These are phyloP conservation scores for Shiraia sp. DNA, from an alignment of 2,329 filamentous ascomycete genomes.

Conservation along the genomic window DNA sequence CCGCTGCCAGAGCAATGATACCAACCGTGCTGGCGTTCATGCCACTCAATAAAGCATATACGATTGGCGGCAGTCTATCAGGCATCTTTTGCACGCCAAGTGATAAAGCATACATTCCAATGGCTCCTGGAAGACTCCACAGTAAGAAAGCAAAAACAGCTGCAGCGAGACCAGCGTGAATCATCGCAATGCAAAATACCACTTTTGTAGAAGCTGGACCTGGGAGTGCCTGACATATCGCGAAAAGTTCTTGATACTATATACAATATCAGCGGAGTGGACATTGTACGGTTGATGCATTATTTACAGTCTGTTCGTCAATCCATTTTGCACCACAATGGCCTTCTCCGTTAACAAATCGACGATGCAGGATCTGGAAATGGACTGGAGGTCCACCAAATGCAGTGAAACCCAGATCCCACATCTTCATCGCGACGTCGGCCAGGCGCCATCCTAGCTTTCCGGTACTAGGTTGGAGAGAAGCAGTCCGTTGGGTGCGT, in stretches of 20 bases:
- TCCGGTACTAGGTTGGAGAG: conserved; percentile 22
- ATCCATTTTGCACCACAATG: conserved; percentile 63
- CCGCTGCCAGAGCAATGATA: conserved; percentile 70
- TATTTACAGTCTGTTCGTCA: conserved; percentile 66
- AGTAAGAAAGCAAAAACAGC: conserved; percentile 64
- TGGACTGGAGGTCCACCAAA: conserved; percentile 72
- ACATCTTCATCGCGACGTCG: conserved; percentile 43
- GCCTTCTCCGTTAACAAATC: conserved; percentile 60
- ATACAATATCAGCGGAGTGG: not conserved
- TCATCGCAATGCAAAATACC: conserved; percentile 68
- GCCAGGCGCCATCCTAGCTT: conserved; percentile 26
- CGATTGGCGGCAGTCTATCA: conserved; percentile 61
- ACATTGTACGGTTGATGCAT: not conserved
- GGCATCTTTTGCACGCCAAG: conserved; percentile 66
- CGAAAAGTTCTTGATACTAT: conserved; percentile 75
- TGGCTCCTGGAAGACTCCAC: conserved; percentile 71
- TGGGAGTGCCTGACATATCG: conserved; percentile 67
- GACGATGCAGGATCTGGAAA: conserved; percentile 67
- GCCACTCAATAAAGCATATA: conserved; percentile 71
- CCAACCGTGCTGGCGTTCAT: conserved; percentile 74
- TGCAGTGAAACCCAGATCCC: conserved; percentile 66
- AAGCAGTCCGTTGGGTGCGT: conserved; percentile 15
- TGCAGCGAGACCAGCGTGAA: conserved; percentile 62
- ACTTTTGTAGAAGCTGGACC: conserved; percentile 74
- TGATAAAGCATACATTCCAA: conserved; percentile 71